Percentiles rank a stretch among this genome's conserved stretches.
Conservation (phyloP, 2,329 filamentous ascomycete genomes). For the Fusarium torulosum region DNA sequence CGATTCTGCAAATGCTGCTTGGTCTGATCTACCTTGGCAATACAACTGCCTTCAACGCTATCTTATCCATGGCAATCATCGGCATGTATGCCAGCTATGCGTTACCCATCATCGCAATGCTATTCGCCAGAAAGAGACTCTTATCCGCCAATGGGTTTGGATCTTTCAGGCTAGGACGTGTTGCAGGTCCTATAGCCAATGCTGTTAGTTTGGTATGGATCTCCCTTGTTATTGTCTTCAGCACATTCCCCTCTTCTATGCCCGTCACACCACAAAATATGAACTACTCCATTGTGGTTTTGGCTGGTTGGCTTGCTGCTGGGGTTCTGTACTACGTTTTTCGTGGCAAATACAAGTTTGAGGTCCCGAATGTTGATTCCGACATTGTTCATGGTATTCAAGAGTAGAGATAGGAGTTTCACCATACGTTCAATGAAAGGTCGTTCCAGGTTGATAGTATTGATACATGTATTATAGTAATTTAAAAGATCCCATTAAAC, state of each 20-base stretch:
- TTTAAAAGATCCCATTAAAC: neutral
- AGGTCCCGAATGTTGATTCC: constrained; percentile 27
- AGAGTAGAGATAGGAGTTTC: neutral
- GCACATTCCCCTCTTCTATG: constrained; percentile 57
- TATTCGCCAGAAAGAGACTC: constrained; percentile 52
- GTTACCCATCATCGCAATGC: constrained; percentile 55
- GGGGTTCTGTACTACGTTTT: constrained; percentile 53
- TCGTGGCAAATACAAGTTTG: constrained; percentile 44
- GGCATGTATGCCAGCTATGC: constrained; percentile 60
- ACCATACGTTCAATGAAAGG: neutral
- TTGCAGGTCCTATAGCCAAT: constrained; percentile 55
- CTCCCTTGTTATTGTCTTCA: constrained; percentile 58
- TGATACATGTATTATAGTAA: neutral
- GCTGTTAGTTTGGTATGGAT: constrained; percentile 59
- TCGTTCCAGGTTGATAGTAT: neutral
- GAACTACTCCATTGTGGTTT: constrained; percentile 61
- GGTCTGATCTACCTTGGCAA: constrained; percentile 59
- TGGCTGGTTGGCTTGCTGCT: constrained; percentile 55
- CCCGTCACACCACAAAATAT: constrained; percentile 59
- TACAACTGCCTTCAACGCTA: constrained; percentile 56
- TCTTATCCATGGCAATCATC: constrained; percentile 58
- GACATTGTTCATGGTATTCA: constrained; percentile 3
- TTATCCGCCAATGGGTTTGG: constrained; percentile 39
- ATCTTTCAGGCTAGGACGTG: constrained; percentile 49
- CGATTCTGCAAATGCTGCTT: constrained; percentile 48